A percentile compares a stretch with the other conserved stretches of the same genome.
phyloP scores from a whole-genome alignment of 768 basidiomycete genomes.

The Psilocybe cubensis region DNA sequence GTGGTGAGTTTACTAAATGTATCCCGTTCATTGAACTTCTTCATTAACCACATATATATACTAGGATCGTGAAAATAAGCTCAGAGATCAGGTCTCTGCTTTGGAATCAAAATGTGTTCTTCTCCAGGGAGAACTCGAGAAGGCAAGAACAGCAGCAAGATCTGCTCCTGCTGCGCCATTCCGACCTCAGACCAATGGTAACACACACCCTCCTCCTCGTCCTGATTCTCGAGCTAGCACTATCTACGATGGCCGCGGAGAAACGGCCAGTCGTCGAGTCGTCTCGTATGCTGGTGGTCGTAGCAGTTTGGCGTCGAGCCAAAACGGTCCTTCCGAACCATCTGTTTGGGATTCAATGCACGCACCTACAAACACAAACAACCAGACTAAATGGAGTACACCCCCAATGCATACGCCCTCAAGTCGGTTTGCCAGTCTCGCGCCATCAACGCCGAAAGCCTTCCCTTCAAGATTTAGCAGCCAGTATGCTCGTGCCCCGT shows the following conservation, averaged over 20 bases:
- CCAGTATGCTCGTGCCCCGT: conserved; percentile 44
- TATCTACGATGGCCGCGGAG: conserved; percentile 52
- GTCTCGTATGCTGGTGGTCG: conserved; percentile 29
- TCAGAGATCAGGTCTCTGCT: conserved; percentile 65
- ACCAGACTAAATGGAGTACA: conserved; percentile 28
- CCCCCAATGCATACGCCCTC: conserved; percentile 35
- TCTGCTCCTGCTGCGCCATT: conserved; percentile 37
- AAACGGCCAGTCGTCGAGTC: conserved; percentile 49
- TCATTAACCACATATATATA: conserved; percentile 1
- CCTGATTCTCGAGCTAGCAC: conserved; percentile 81
- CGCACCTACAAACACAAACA: conserved; percentile 35
- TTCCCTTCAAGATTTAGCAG: conserved; percentile 26
- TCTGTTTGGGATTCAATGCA: conserved; percentile 80
- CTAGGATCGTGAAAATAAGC: conserved; percentile 73
- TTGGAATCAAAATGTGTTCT: conserved; percentile 64
- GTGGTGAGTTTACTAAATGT: conserved; percentile 49
- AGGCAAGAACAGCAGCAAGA: conserved; percentile 36
- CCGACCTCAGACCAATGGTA: conserved; percentile 44
- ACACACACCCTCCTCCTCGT: conserved; percentile 51
- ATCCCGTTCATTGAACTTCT: neutral
- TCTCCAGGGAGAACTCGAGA: conserved; percentile 62
- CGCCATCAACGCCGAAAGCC: conserved; percentile 40
- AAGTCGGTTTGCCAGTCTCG: conserved; percentile 39
- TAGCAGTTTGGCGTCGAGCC: conserved; percentile 13
- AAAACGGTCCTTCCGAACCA: conserved; percentile 51